Evolutionary conservation across 108 stramenopile species (phyloP), one percentile per base, ranked within the genome.

Genomic region (Pelagomonas calceolata): DNA sequence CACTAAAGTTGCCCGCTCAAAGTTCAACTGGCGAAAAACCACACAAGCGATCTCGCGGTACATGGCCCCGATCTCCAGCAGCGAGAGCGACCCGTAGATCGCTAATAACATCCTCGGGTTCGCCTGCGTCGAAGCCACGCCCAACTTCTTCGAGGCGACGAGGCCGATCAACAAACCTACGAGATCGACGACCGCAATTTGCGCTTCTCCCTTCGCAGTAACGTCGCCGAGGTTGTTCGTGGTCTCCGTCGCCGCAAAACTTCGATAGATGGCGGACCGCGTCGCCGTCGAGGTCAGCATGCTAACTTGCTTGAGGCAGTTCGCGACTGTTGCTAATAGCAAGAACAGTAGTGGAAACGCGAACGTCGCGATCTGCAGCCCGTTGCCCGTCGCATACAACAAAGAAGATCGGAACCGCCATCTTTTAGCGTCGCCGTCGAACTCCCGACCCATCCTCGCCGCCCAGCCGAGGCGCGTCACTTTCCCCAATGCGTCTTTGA

Each of bases 161-260:
- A 95, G 90, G 0, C 94, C 94, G 70, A 85, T 81, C 5, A 80
- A 71, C 73, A 95, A 90, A 29, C 94, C 94, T 15, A 92, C 67
- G 35, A 95, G 77, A 76, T 95, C 94, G 15, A 93, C 90, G n/a
- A 93, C 86, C 30, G 92, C 91, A 82, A 92, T 95, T 75, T 94
- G 93, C 30, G 94, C 94, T 80, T 95, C 94, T 14, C 94, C 94
- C 78, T 95, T 95, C 36, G 94, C 94, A 17, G 93, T 94, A 74
- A 95, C 92, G 78, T 95, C 94, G 29, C 92, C 94, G 78, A 95
- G 93, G 72, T 95, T 95, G 78, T 94, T 92, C 66, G 83, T 77
- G 32, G 72, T 74, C 33, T 82, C 83, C 68, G 21, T 16, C 44
- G 39, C 32, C 32, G 81, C 87, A 70, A 95, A 95, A 69, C 85